A percentile compares a stretch with the other conserved stretches of the same genome.
These are phyloP conservation scores for Pneumocystis murina DNA, from an alignment of 1,139 yeast genomes.

Conservation along the genomic window DNA sequence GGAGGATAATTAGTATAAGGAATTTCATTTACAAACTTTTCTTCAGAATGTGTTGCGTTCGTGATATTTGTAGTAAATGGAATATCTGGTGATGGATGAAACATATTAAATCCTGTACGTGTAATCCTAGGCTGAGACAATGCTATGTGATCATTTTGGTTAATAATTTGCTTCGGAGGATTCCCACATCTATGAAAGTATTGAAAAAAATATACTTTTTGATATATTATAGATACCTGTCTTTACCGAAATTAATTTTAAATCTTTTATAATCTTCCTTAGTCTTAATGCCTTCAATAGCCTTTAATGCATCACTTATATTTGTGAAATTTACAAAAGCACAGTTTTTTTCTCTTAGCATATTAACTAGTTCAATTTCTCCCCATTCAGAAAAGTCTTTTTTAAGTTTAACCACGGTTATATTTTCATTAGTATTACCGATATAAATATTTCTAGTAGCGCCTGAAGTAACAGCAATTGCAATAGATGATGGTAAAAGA, in stretches of 20 bases:
- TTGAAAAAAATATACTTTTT: conserved; percentile 18
- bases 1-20: neutral
- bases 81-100: neutral
- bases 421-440: conserved; percentile 49
- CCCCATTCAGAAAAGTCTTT: conserved; percentile 70
- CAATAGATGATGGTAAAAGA: conserved; percentile 64
- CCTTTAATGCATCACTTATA: conserved; percentile 73
- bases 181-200: neutral
- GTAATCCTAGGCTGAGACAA: neutral
- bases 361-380: conserved; percentile 86
- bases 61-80: neutral
- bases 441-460: conserved; percentile 85
- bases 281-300: conserved; percentile 51
- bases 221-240: conserved; percentile 59
- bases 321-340: conserved; percentile 86
- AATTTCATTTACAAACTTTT: neutral
- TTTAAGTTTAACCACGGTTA: conserved; percentile 47
- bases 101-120: neutral
- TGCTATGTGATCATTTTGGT: neutral
- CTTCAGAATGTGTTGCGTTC: neutral
- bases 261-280: conserved; percentile 34
- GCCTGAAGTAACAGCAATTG: conserved; percentile 81
- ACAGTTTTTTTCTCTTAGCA: conserved; percentile 67
- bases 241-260: conserved; percentile 79
- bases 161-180: neutral